Conservation (phyloP, 2,329 filamentous ascomycete genomes). For the Podosphaera fusca region DNA sequence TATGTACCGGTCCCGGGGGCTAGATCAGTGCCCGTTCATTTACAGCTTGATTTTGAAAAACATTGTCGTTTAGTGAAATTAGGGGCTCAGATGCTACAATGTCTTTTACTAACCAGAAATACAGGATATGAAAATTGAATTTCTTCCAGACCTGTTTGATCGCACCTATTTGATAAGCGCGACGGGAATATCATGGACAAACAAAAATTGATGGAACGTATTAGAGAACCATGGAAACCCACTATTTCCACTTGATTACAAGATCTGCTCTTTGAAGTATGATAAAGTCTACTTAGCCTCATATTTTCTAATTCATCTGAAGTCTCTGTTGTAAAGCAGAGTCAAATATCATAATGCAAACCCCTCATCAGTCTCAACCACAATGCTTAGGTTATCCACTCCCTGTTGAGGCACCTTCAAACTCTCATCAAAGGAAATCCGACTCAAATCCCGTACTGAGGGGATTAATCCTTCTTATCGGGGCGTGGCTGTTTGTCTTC, state of each 20-base stretch:
- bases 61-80: background rate
- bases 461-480: conserved; percentile 38
- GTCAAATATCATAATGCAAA: background rate
- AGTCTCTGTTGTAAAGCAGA: too few species aligned
- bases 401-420: conserved; percentile 11
- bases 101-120: background rate
- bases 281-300: background rate
- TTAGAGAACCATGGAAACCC: background rate
- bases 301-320: background rate
- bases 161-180: background rate
- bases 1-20: background rate
- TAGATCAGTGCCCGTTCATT: background rate
- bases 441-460: conserved; percentile 48
- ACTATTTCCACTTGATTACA: background rate
- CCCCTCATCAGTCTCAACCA: background rate
- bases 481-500: conserved; percentile 31
- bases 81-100: background rate
- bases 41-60: background rate
- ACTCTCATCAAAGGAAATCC: conserved; percentile 23
- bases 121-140: background rate
- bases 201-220: background rate
- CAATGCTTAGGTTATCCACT: conserved; percentile 13
- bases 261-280: background rate
- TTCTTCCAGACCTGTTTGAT: background rate
- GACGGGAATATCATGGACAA: background rate